Base-by-base conservation (phyloP, 2,329 filamentous ascomycete genomes). In the Geosmithia morbida region DNA sequence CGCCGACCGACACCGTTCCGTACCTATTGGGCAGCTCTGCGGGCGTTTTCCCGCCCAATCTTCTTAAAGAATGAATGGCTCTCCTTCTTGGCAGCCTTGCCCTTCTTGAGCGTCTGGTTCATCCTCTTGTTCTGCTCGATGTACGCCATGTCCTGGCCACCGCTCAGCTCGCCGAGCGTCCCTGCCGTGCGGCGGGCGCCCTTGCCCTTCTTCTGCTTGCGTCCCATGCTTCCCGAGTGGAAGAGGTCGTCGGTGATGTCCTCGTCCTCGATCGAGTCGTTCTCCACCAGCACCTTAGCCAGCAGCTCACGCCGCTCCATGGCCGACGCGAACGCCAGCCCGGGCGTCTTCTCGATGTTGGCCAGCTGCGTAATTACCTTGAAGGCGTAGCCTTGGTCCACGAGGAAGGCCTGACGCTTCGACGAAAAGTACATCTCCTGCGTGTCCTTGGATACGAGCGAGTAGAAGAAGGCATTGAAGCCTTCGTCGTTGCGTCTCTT, bases 381-480 rank as follows among this genome's bases (percentile, higher is more conserved):
- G 75, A 98, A 98, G 0, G 92, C 90, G 61, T 98, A 98, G 10
- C 92, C 92, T 65, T 98, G 92, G 54, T 98, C 92, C 19, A 98
- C 89, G 1, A 98, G 72, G 68, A 98, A 98, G 1, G 92, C 90
- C 64, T 98, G 92, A 10, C 92, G 79, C 65, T 96, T 97, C 3
- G 88, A 89, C 0, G 90, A 96, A 63, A 95, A 98, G 61, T 82
- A 92, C 90, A 98, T 97, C 63, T 98, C 92, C 51, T 89, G 83
- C 0, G 92, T 98, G 60, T 98, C 92, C 62, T 97, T 97, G 6
- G 87, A 94, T 3, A 98, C 92, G 1, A 98, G 75, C 0, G 87
- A 94, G 67, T 98, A 98, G 70, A 98, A 98, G 65, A 97, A 98
- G 0, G 92, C 92, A 60, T 98, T 98, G 65, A 98, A 98, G 7